Conservation (phyloP, 2,329 filamentous ascomycete genomes). For the Cordyceps farinosa region DNA sequence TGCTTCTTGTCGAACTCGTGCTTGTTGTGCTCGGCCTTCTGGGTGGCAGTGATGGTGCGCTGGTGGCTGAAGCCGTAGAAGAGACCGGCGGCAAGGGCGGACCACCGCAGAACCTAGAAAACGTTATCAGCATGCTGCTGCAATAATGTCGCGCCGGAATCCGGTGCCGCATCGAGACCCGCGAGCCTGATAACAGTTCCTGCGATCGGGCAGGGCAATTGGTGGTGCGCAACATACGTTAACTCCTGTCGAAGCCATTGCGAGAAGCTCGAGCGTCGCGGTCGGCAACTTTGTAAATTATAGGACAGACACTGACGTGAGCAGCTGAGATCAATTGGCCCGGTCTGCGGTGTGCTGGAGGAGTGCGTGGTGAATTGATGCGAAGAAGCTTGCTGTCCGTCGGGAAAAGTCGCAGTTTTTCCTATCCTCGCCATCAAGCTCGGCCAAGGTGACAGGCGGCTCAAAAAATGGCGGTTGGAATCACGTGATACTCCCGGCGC, state of each 20-base stretch:
- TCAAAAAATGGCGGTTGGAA: conserved; percentile 14
- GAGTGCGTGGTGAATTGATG: conserved; percentile 37
- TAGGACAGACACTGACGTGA: conserved; percentile 24
- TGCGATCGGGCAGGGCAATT: background rate
- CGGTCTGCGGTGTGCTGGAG: conserved; percentile 38
- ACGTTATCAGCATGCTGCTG: conserved; percentile 27
- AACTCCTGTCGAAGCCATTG: conserved; percentile 67
- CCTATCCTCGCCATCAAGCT: conserved; percentile 30
- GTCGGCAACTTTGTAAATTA: conserved; percentile 32
- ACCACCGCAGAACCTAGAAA: conserved; percentile 89
- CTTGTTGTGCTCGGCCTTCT: conserved; percentile 67
- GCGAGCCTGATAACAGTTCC: background rate
- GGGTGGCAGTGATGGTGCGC: conserved; percentile 67
- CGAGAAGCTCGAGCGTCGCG: conserved; percentile 40
- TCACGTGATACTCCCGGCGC: conserved; percentile 14
- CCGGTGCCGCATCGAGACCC: background rate
- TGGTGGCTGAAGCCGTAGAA: conserved; percentile 97
- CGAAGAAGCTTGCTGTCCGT: conserved; percentile 40
- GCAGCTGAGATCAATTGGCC: conserved; percentile 45
- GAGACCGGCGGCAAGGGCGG: conserved; percentile 84
- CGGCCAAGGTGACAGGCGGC: conserved; percentile 23
- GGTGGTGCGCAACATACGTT: conserved; percentile 51
- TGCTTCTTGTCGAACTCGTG: conserved; percentile 89
- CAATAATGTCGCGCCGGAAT: background rate
- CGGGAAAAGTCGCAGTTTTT: conserved; percentile 49